These are phyloP conservation scores for Ascochyta clinopodiicola DNA, from an alignment of 2,329 filamentous ascomycete genomes.

Conservation along the genomic window DNA sequence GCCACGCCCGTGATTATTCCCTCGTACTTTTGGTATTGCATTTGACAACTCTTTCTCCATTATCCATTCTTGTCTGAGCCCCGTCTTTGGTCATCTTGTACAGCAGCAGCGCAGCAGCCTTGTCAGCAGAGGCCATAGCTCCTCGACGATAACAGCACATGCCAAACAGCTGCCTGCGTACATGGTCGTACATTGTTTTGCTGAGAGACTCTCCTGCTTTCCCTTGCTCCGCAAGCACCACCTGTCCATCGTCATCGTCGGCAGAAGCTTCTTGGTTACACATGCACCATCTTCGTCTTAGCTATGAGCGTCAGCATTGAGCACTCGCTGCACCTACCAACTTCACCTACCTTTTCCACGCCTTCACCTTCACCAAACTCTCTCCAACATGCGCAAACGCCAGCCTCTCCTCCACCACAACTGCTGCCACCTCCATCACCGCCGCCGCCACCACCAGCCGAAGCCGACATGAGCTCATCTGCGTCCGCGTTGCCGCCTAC, in stretches of 20 bases:
- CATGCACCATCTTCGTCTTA: slow-evolving; percentile 17
- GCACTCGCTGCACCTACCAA: slow-evolving; percentile 46
- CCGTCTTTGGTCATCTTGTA: neutral
- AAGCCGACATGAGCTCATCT: slow-evolving; percentile 46
- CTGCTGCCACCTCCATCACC: slow-evolving; percentile 14
- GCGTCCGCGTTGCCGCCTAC: slow-evolving; percentile 38
- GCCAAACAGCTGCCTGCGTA: slow-evolving; percentile 3
- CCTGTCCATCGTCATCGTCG: neutral
- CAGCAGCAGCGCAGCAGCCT: slow-evolving; percentile 1
- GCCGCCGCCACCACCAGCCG: slow-evolving; percentile 27
- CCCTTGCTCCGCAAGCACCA: neutral
- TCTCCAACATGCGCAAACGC: slow-evolving; percentile 34
- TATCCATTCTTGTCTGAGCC: neutral
- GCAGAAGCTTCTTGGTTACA: slow-evolving; percentile 7
- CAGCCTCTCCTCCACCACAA: slow-evolving; percentile 35
- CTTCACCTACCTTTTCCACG: slow-evolving; percentile 43
- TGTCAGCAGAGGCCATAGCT: neutral
- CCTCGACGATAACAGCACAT: neutral
- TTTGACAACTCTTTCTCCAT: neutral
- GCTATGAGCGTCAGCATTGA: slow-evolving; percentile 52
- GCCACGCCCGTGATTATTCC: slow-evolving; percentile 27
- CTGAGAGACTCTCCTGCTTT: neutral
- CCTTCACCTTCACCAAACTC: slow-evolving; percentile 41
- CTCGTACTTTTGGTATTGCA: neutral
- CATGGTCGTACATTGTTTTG: neutral